Base-by-base conservation (phyloP, 257 asterid species). In the Henckelia pumila region DNA sequence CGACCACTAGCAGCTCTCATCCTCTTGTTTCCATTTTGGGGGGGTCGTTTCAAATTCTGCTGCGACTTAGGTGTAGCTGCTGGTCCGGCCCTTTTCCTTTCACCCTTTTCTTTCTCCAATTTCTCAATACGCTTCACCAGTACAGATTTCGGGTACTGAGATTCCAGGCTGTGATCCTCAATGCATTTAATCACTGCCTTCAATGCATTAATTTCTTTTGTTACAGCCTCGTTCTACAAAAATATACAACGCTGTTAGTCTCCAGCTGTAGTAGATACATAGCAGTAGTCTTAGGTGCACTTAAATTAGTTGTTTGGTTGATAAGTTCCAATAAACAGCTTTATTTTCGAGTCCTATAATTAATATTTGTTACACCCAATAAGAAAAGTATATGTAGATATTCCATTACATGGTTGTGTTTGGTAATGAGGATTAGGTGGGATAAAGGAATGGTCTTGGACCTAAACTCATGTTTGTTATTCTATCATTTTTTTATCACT, bases 101-200 rank as follows among this genome's bases (percentile, higher is more conserved):
- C 77, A n/a, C 79, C 73, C 77, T 74, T 86, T 74, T 80, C 81
- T 52, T 73, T 78, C 72, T 82, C 90, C 76, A 88, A 78, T 71
- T 63, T 77, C 72, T 83, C 84, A 6, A 84, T 64, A 59, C 78
- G 81, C 49, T 26, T 70, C 67, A 77, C 58, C 70, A 85, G 79
- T 66, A 69, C 79, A 5, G 66, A 80, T 74, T 80, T 82, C 19
- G 88, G 78, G 75, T 81, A 78, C 70, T 80, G 78, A 17, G 85
- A 68, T 58, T 83, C 92, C 64, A 88, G 74, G 67, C 66, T 72
- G 49, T 84, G 78, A 26, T 85, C 90, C 64, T 85, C 86, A 11
- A 88, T 72, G 77, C 74, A 78, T 76, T 75, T 85, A 66, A 88
- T 75, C 66, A 83, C 88, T 0, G 87, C 71, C 71, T 78, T 88